Evolutionary conservation across 2,329 filamentous ascomycete genomes (phyloP), one percentile per base, ranked within the genome.

Genomic region (Fusarium chaquense): DNA sequence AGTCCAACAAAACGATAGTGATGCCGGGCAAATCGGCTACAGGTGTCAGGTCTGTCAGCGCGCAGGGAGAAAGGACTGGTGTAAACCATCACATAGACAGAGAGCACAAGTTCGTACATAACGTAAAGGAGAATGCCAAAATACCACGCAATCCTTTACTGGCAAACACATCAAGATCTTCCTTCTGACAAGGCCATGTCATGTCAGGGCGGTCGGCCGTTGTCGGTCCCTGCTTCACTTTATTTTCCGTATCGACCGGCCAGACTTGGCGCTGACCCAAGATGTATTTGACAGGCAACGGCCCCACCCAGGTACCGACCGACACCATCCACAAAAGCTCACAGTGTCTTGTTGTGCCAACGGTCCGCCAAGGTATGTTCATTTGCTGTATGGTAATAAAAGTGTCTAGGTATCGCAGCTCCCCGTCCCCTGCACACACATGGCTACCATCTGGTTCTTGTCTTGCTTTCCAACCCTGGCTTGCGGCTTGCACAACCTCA

Each of bases 241-340:
- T 67, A 64, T 65, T 73, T 74, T 52, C 65, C 62, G 60, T 49
- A 61, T 45, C 54, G 63, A 53, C 62, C 46, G 49, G 50, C 69
- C 53, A 61, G 65, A 69, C 41, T 65, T 73, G 73, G 72, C 58
- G 71, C 70, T 73, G 64, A 65, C 69, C 61, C 62, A 36, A 62
- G n/a, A 56, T 63, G 51, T 65, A 59, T 58, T 50, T 73, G 72
- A 74, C 71, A 74, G 69, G 50, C 71, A 71, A 73, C 67, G 67
- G 71, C 70, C 66, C 71, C 72, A 73, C 71, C 38, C 63, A 40
- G 36, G n/a, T 40, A 68, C 57, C 54, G 41, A 67, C 44, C 50
- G 22, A 33, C 46, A 63, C 52, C 57, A 58, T 46, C 43, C 36
- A 43, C 50, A 38, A 70, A 68, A 68, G 63, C 62, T 72, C 64